phyloP scores from a whole-genome alignment of 345 rosid species.

The Citrus glauca region DNA sequence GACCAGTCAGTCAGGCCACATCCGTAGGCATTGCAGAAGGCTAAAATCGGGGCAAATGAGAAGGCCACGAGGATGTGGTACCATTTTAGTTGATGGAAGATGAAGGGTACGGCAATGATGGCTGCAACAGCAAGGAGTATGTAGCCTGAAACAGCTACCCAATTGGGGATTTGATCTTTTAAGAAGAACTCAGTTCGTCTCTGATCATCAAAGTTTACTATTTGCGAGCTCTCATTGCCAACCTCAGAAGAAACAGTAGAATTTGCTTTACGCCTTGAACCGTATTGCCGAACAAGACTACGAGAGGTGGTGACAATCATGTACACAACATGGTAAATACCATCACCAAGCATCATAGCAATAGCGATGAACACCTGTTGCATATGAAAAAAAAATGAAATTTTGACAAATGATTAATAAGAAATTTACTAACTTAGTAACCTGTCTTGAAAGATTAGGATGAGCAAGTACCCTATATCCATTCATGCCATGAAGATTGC shows the following conservation, averaged over 20 bases:
- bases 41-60: conserved; percentile 65
- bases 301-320: conserved; percentile 47
- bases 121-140: conserved; percentile 47
- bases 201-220: conserved; percentile 34
- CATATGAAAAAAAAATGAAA: not conserved
- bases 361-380: conserved; percentile 67
- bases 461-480: conserved; percentile 57
- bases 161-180: conserved; percentile 64
- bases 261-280: not conserved
- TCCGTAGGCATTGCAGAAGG: conserved; percentile 91
- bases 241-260: not conserved
- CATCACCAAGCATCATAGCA: conserved; percentile 92
- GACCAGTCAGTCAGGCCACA: conserved; percentile 91
- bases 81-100: conserved; percentile 72
- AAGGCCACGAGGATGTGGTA: conserved; percentile 71
- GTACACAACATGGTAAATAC: conserved; percentile 58
- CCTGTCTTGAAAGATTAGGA: not conserved
- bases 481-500: conserved; percentile 76
- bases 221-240: not conserved
- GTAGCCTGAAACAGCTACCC: conserved; percentile 59
- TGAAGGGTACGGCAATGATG: conserved; percentile 49
- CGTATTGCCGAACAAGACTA: conserved; percentile 26
- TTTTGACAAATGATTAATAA: not conserved
- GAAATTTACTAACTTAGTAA: not conserved
- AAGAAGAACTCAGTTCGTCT: conserved; percentile 56